A percentile compares a stretch with the other conserved stretches of the same genome.
Conservation (phyloP, 345 rosid genomes). For the Camelina laxa region DNA sequence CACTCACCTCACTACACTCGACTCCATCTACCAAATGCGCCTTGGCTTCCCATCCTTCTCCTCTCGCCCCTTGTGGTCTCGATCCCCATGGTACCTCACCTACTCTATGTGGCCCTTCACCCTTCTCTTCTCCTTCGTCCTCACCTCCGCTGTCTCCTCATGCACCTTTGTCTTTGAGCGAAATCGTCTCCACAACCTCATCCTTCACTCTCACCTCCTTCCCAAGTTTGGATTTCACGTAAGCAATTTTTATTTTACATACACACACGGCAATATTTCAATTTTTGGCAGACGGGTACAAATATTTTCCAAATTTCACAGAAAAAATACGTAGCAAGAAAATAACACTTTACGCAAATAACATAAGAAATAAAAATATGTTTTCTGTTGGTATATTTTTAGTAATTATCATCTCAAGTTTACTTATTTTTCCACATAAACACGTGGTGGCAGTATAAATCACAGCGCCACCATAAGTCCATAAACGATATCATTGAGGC, state of each 20-base stretch:
- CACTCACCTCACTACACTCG: conserved; percentile 60
- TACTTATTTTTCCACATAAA: neutral
- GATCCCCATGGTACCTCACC: conserved; percentile 46
- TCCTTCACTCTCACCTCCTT: conserved; percentile 65
- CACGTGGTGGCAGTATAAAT: conserved; percentile 45
- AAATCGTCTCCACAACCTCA: conserved; percentile 49
- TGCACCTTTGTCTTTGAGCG: conserved; percentile 57
- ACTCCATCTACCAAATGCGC: conserved; percentile 61
- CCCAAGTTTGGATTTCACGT: conserved; percentile 67
- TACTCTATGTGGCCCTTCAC: conserved; percentile 65
- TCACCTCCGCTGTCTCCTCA: conserved; percentile 47
- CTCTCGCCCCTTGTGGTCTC: conserved; percentile 52
- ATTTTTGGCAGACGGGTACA: neutral
- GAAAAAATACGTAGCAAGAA: too few relatives aligned
- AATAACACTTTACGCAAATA: too few relatives aligned
- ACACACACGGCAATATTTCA: too few relatives aligned
- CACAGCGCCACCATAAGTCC: conserved; percentile 46
- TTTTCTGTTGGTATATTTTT: too few relatives aligned
- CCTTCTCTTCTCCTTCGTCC: conserved; percentile 40
- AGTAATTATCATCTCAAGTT: too few relatives aligned
- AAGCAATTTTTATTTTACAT: conserved; percentile 5
- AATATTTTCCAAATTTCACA: too few relatives aligned
- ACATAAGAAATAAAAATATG: too few relatives aligned
- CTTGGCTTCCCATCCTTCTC: conserved; percentile 65
- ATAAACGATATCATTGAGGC: conserved; percentile 59